Evolutionary conservation across 768 basidiomycete genomes (phyloP).

Genomic region (Kwoniella dendrophila): DNA sequence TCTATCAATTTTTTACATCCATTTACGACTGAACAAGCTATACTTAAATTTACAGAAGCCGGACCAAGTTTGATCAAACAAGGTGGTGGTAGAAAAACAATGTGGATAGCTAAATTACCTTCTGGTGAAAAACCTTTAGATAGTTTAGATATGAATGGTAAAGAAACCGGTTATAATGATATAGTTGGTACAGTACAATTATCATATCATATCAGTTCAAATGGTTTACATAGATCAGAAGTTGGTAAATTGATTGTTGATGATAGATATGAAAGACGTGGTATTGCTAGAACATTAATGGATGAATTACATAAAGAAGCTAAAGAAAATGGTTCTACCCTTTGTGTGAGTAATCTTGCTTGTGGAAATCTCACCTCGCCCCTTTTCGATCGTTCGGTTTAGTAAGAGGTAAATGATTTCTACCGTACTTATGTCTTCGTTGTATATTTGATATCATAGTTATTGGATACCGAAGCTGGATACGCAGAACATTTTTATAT

Average conservation of each 20-base stretch:
- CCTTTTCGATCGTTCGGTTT: not conserved
- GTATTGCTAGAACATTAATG: constrained; percentile 11
- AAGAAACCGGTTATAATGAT: constrained; percentile 3
- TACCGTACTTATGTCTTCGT: not conserved
- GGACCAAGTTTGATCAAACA: not conserved
- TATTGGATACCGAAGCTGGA: constrained; percentile 30
- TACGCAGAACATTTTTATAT: constrained; percentile 27
- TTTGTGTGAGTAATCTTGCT: constrained; percentile 17
- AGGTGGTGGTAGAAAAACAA: constrained; percentile 1
- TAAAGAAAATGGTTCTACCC: constrained; percentile 5
- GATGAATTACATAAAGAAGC: constrained; percentile 12
- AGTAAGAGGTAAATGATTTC: not conserved
- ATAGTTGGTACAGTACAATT: constrained; percentile 21
- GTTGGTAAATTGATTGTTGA: constrained; percentile 24
- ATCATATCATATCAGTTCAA: constrained; percentile 14
- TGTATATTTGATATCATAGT: not conserved
- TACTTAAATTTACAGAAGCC: not conserved
- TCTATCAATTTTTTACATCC: constrained; percentile 12
- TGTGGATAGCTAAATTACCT: constrained; percentile 6
- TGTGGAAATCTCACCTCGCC: not conserved
- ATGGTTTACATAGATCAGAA: constrained; percentile 19
- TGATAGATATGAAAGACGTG: constrained; percentile 18
- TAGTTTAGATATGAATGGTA: constrained; percentile 7
- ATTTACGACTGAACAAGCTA: not conserved
- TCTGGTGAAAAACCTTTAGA: not conserved